Conservation (phyloP, 306 rosid species). For the Pterocarpus santalinus region DNA sequence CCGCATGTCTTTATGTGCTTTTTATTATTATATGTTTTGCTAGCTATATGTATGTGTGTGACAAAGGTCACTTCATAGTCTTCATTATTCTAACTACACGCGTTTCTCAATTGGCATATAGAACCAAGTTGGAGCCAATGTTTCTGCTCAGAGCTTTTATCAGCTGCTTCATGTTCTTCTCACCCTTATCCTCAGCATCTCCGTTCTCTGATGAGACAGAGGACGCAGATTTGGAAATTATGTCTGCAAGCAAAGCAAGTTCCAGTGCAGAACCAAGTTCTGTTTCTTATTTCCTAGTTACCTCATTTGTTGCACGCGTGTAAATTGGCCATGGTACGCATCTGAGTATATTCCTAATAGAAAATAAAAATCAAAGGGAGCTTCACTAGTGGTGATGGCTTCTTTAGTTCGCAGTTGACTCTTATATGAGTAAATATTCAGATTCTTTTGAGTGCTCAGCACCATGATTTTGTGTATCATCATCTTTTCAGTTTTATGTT, state of each 20-base stretch:
- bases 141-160: conserved; percentile 1
- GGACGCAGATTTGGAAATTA: no score
- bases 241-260: background rate
- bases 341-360: no score
- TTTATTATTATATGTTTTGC: background rate
- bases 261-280: background rate
- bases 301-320: background rate
- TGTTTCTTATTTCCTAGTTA: background rate
- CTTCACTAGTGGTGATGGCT: no score
- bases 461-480: no score
- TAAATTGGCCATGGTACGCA: background rate
- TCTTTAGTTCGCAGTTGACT: no score
- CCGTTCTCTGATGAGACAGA: background rate
- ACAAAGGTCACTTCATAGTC: background rate
- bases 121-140: conserved; percentile 7
- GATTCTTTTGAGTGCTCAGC: no score
- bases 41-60: background rate
- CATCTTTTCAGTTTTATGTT: no score
- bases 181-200: background rate
- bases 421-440: no score
- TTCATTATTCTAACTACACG: background rate
- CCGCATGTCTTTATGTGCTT: background rate
- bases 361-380: no score
- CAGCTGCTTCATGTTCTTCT: conserved; percentile 6
- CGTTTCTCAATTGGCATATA: background rate